Base-by-base conservation (phyloP, 2,329 filamentous ascomycete species). In the Penicillium sp. region DNA sequence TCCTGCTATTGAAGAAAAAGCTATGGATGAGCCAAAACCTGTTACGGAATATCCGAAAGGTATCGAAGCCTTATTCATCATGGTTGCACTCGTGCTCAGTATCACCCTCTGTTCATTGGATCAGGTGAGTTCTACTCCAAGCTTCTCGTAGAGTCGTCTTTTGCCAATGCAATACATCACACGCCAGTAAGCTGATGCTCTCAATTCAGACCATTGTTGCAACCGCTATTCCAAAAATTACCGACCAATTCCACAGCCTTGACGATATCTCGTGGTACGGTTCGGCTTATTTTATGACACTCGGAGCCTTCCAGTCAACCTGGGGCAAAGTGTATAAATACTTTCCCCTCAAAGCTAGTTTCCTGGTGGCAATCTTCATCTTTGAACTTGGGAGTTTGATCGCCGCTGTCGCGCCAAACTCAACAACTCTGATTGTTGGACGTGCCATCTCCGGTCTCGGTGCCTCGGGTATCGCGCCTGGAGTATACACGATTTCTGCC, bases 361-460 rank as follows among this genome's bases (percentile, higher is more conserved):
- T 73, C 54, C 47, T 79, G 1, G 41, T 63, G 6, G 63, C 67
- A 2, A 69, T 79, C 16, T 40, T 71, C 9, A 58, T 80, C 26
- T 80, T 80, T 56, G 75, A 79, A 55, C 22, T 74, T 11, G 77
- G 76, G 1, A 72, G 65, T 16, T 57, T 75, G 9, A 64, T 80
- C 17, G 76, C 74, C 52, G 77, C 64, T 30, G 70, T 73, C 1
- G 71, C 75, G 19, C 66, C 63, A 2, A 69, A 63, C 40, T 67
- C 63, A 10, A 64, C 59, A 5, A 67, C 70, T 1, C 57, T 78
- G 25, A 77, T 78, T 47, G 61, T 75, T 22, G 75, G 75, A 1
- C 67, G 77, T 14, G 72, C 73, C 0, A 67, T 77, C 31, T 66
- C 69, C 0, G 74, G 74, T 14, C 42, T 72, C 10, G 74, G 74